These are phyloP conservation scores for Ceratobasidium theobromae DNA, from an alignment of 1,284 basidiomycete species.

Conservation along the genomic window DNA sequence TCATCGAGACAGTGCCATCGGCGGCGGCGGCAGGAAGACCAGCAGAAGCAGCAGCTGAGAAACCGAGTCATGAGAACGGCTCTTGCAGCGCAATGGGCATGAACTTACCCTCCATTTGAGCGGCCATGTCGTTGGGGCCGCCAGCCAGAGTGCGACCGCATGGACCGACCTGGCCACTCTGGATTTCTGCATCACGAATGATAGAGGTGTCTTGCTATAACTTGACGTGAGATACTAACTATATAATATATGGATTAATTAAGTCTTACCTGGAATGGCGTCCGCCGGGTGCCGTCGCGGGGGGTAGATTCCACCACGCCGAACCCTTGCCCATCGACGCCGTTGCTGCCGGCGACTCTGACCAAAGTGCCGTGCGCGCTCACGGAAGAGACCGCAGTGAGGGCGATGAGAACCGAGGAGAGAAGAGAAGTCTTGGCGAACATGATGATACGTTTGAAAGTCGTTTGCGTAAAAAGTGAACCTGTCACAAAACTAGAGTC, in stretches of 20 bases:
- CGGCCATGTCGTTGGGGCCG: slow-evolving; percentile 38
- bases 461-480: slow-evolving; percentile 9
- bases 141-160: slow-evolving; percentile 37
- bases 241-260: neutral
- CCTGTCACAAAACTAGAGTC: slow-evolving; percentile 6
- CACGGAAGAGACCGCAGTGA: slow-evolving; percentile 32
- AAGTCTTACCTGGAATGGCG: slow-evolving; percentile 38
- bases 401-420: slow-evolving; percentile 17
- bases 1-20: slow-evolving; percentile 3
- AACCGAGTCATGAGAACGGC: no score
- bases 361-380: slow-evolving; percentile 38
- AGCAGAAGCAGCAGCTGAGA: slow-evolving; percentile 6
- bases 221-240: neutral
- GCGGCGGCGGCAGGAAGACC: slow-evolving; percentile 10
- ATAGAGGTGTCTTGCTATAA: slow-evolving; percentile 39
- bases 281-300: slow-evolving; percentile 37
- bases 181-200: neutral
- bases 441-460: slow-evolving; percentile 27
- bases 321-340: slow-evolving; percentile 37
- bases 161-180: neutral
- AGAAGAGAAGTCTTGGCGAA: slow-evolving; percentile 33
- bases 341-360: slow-evolving; percentile 39
- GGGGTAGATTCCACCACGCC: slow-evolving; percentile 39
- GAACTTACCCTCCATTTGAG: slow-evolving; percentile 36
- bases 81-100: no score